Conservation (phyloP, 2,329 filamentous ascomycete genomes). For the Elsinoe arachidis region DNA sequence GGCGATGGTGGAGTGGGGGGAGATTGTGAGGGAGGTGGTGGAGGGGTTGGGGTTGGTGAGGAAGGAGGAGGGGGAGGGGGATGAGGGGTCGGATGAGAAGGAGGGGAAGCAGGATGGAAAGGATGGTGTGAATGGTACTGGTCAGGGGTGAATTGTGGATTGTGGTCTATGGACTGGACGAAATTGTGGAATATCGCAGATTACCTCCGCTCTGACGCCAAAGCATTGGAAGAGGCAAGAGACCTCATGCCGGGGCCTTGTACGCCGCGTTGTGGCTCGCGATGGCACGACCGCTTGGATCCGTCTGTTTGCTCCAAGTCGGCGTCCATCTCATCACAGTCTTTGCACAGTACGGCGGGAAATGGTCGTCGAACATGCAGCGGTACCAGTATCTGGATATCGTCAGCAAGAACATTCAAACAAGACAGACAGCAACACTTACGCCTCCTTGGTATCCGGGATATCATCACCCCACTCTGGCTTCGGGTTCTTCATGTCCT, state of each 20-base stretch:
- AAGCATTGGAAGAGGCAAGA: neutral
- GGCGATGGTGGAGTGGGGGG: conserved; percentile 73
- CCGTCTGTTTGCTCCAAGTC: conserved; percentile 92
- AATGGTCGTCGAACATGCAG: conserved; percentile 97
- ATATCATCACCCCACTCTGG: conserved; percentile 89
- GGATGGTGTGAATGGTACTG: neutral
- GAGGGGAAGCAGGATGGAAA: neutral
- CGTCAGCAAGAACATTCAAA: neutral
- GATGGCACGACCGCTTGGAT: conserved; percentile 70
- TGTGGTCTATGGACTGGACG: neutral
- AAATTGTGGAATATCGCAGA: neutral
- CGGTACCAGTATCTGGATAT: conserved; percentile 83
- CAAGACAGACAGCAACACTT: conserved; percentile 31
- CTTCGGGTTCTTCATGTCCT: conserved; percentile 98
- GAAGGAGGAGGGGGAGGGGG: neutral
- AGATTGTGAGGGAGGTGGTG: conserved; percentile 61
- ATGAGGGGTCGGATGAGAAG: neutral
- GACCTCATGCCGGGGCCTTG: conserved; percentile 17
- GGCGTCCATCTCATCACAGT: conserved; percentile 97
- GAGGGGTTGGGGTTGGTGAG: conserved; percentile 24
- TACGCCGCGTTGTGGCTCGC: conserved; percentile 28
- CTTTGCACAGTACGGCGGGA: conserved; percentile 79
- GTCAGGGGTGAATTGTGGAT: neutral
- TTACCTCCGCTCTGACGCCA: neutral
- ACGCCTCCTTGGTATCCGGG: conserved; percentile 94